Conservation (phyloP, 352 stramenopile genomes). For the Lagenidium giganteum region DNA sequence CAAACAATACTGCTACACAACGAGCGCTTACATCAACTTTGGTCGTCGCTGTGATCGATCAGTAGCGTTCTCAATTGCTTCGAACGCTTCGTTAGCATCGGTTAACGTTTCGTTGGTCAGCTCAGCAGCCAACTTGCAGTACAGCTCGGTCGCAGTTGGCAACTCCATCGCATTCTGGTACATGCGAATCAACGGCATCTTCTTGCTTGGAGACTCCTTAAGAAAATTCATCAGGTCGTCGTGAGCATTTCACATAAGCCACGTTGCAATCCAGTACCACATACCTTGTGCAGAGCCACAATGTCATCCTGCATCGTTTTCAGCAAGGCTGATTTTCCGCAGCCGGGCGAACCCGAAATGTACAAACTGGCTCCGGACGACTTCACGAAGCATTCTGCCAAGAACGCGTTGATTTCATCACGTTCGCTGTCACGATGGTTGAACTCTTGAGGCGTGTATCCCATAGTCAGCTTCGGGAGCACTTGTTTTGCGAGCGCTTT, state of each 20-base stretch:
- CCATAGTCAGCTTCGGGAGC: no score
- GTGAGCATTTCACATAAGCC: constrained; percentile 2
- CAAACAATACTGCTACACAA: neutral
- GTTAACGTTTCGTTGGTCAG: constrained; percentile 43
- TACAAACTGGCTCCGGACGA: no score
- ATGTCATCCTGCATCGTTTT: constrained; percentile 47
- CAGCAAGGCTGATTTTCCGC: constrained; percentile 73
- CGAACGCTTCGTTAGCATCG: constrained; percentile 45
- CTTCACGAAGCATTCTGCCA: no score
- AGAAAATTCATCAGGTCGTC: constrained; percentile 1
- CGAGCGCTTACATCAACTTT: constrained; percentile 41
- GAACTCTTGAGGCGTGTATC: no score
- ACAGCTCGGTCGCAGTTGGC: constrained; percentile 37
- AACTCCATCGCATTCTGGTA: constrained; percentile 78
- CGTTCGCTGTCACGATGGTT: no score
- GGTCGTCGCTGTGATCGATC: constrained; percentile 33
- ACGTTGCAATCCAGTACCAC: neutral
- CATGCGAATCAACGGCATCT: constrained; percentile 33
- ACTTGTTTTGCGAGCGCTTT: no score
- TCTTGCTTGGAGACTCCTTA: constrained; percentile 1
- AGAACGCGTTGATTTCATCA: no score
- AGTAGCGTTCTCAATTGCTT: constrained; percentile 54
- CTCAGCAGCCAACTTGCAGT: constrained; percentile 45
- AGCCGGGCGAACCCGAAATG: constrained; percentile 71
- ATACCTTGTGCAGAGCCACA: constrained; percentile 43